Base-by-base conservation (phyloP, 2,329 filamentous ascomycete genomes). In the Thielaviopsis ethacetica region DNA sequence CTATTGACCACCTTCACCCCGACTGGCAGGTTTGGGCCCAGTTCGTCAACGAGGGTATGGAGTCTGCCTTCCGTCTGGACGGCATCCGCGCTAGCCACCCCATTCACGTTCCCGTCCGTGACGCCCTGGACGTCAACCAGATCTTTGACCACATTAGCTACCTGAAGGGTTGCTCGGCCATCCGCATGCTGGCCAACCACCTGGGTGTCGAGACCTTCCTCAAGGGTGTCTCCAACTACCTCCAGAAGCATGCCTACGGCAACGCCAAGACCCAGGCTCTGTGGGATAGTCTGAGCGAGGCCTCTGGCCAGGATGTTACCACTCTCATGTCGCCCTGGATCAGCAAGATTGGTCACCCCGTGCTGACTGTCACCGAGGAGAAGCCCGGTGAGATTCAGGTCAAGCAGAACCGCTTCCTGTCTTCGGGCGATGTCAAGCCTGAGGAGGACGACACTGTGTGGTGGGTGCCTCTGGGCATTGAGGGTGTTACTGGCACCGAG, bases 21-120 rank as follows among this genome's bases (percentile, higher is more conserved):
- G 91, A 96, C 65, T 97, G 93, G 91, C 85, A 97, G 66, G 86
- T 97, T 34, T 98, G 93, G 93, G 85, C 88, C 61, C 91, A 96
- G 73, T 98, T 96, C 73, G 88, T 97, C 66, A 89, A 89, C 73
- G 93, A 97, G 75, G 87, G 86, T 66, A 88, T 95, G 75, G 89
- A 95, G 78, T 83, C 83, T 75, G 91, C 91, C 60, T 94, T 96
- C 71, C 80, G 84, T 64, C 82, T 98, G 30, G 93, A 98, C 68
- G 84, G 88, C 53, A 82, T 98, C 64, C 86, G 93, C 53, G 88
- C 89, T 50, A 95, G 90, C 55, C 93, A 98, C 71, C 88, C 93
- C 9, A 96, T 98, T 65, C 91, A 98, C 71, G 93, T 98, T 6
- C 88, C 90, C 0, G 93, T 98, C 30, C 84, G 84, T 65, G 91